Base-by-base conservation (phyloP, 768 basidiomycete genomes). In the Podaxis sp. region DNA sequence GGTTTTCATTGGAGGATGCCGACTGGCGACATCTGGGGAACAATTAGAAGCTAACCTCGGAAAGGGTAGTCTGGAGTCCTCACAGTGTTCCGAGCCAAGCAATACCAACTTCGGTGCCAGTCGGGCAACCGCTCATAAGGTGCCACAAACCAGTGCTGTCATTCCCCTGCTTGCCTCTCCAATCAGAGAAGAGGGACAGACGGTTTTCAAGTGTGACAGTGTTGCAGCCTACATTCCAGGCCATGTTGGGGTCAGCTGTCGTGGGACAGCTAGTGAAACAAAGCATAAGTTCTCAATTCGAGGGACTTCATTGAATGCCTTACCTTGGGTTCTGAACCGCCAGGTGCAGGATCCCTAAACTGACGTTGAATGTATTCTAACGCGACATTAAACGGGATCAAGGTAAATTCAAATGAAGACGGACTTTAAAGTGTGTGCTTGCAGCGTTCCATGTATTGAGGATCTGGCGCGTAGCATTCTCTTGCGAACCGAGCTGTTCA, bases 81-180 rank as follows among this genome's bases (percentile, higher is more conserved):
- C 76, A 91, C 74, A 95, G 71, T 20, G 90, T 91, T 22, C 83
- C 90, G 2, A 96, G 82, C 93, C 93, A 95, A 3, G 93, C 93
- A 53, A 95, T 92, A 22, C 93, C 94, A 40, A 89, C 86, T 74
- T 93, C 91, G 10, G 85, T 82, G n/a, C 90, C 90, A 8, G 89
- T 88, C 3, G 88, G 85, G 67, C 91, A 93, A 26, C 87, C 87
- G 66, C 89, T 92, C 88, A 95, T 90, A 12, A 95, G 77, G 76
- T 95, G 93, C 90, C 93, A 95, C 33, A 96, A 79, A 2, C 93
- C 94, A 22, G 83, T 86, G 17, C 86, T 83, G 70, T 94, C 92
- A n/a, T 80, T 74, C 6, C 88, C 84, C 67, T 87, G 88, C 49
- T 75, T 69, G 0, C 92, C 93, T 62, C 94, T 80, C 93, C 93